phyloP scores from a whole-genome alignment of 805 yeast genomes.

The Hagleromyces aurorensis region DNA sequence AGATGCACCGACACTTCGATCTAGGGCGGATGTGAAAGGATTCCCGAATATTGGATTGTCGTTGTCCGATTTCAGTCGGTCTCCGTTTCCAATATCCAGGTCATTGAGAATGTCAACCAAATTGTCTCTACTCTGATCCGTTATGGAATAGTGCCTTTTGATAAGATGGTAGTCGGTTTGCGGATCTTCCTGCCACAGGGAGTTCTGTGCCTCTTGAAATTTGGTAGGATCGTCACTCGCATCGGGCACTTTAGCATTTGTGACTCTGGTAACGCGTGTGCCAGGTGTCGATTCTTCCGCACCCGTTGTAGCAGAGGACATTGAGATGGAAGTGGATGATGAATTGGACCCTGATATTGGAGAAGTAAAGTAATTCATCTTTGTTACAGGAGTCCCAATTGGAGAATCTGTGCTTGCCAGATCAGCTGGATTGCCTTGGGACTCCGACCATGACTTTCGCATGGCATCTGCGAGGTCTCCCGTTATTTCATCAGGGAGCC shows the following conservation, averaged over 20 bases:
- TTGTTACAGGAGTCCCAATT: slow-evolving; percentile 8
- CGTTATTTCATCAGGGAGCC: slow-evolving; percentile 9
- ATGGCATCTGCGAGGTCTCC: slow-evolving; percentile 28
- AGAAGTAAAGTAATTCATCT: slow-evolving; percentile 2
- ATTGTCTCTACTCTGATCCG: slow-evolving; percentile 19
- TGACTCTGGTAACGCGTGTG: too few relatives aligned
- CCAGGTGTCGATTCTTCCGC: too few relatives aligned
- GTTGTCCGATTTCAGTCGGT: too few relatives aligned
- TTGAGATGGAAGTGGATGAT: slow-evolving; percentile 5
- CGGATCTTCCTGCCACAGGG: slow-evolving; percentile 1
- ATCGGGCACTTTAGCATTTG: too few relatives aligned
- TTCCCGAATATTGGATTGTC: slow-evolving; percentile 1
- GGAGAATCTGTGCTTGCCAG: slow-evolving; percentile 7
- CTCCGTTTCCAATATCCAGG: slow-evolving; percentile 11
- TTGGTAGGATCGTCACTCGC: too few relatives aligned
- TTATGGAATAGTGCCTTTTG: slow-evolving; percentile 24
- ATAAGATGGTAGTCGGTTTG: slow-evolving; percentile 16
- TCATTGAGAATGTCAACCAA: slow-evolving; percentile 18
- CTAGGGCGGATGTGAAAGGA: slow-evolving; percentile 1
- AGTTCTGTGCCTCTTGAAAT: slow-evolving; percentile 2
- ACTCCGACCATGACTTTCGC: slow-evolving; percentile 29
- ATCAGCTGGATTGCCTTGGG: slow-evolving; percentile 9
- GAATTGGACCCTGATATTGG: slow-evolving; percentile 17
- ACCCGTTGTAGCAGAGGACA: slow-evolving; percentile 1
- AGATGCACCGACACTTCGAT: background rate